phyloP scores from a whole-genome alignment of 2,329 filamentous ascomycete species.

The Albophoma yamanashiensis region DNA sequence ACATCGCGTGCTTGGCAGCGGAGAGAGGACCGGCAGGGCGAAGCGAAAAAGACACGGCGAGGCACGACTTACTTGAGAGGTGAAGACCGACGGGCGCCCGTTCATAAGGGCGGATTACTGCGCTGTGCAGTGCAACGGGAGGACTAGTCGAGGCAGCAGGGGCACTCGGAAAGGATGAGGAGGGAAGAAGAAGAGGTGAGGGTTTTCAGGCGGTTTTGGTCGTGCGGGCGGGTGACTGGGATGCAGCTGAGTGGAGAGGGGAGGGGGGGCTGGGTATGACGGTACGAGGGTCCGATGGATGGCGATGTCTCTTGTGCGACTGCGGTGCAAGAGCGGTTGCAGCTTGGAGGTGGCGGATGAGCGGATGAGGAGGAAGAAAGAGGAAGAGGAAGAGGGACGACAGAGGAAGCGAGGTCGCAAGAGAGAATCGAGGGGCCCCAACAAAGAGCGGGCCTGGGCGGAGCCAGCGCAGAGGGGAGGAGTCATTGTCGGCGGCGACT shows the following conservation, averaged over 20 bases:
- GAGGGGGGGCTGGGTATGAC: not conserved
- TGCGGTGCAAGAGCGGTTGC: slow-evolving; percentile 2
- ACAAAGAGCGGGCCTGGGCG: not conserved
- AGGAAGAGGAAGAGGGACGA: not conserved
- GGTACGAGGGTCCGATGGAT: not conserved
- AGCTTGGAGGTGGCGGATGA: not conserved
- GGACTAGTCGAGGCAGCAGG: slow-evolving; percentile 4
- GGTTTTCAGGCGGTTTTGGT: not conserved
- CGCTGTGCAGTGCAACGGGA: slow-evolving; percentile 19
- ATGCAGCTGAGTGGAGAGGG: not conserved
- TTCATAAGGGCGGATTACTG: slow-evolving; percentile 64
- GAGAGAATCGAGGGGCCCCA: not conserved
- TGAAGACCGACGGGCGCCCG: slow-evolving; percentile 76
- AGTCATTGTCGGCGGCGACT: not conserved
- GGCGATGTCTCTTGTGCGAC: not conserved
- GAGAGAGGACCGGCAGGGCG: not conserved
- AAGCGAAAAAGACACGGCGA: not conserved
- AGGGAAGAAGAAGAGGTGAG: not conserved
- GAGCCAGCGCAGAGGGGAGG: not conserved
- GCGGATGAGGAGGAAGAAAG: not conserved
- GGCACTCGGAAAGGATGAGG: slow-evolving; percentile 4
- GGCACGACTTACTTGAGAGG: slow-evolving; percentile 58
- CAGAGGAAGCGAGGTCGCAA: not conserved
- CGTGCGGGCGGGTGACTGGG: not conserved
- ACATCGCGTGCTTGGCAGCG: no score